Evolutionary conservation across 202 grass and related monocot species (phyloP).

Genomic region (Brachypodium distachyon): DNA sequence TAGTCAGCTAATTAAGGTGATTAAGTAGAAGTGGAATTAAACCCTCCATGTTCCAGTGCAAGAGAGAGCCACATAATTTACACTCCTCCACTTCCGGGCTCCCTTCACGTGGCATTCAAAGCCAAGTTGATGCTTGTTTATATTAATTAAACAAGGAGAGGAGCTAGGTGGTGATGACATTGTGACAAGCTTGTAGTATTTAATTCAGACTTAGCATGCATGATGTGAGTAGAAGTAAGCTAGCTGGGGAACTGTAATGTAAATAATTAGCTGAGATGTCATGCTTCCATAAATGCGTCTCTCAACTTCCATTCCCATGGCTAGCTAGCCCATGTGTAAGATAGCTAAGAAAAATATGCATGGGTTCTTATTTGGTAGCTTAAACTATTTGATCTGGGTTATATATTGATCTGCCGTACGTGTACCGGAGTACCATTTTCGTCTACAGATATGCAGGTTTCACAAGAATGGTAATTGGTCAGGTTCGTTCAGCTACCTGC

Average conservation of each 20-base stretch:
- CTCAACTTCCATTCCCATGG: background rate
- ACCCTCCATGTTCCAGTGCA: background rate
- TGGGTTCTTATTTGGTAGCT: background rate
- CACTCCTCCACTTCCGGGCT: constrained; percentile 9
- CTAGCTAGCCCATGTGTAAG: background rate
- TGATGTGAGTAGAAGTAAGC: background rate
- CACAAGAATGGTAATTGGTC: background rate
- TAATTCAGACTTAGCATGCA: background rate
- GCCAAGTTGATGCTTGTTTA: constrained; percentile 34
- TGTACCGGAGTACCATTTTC: background rate
- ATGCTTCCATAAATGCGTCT: background rate
- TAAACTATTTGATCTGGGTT: background rate
- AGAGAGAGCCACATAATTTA: background rate
- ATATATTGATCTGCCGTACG: background rate
- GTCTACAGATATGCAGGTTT: background rate
- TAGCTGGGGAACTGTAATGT: background rate
- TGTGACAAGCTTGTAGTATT: background rate
- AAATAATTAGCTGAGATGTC: constrained; percentile 9
- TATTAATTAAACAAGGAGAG: background rate
- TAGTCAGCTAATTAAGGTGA: background rate
- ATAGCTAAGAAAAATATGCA: background rate
- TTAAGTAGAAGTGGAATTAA: background rate
- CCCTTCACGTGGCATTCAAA: constrained; percentile 47
- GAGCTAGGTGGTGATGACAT: constrained; percentile 3
- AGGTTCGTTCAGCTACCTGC: background rate